These are phyloP conservation scores for Quercus phellos DNA, from an alignment of 331 rosid genomes.

Conservation along the genomic window DNA sequence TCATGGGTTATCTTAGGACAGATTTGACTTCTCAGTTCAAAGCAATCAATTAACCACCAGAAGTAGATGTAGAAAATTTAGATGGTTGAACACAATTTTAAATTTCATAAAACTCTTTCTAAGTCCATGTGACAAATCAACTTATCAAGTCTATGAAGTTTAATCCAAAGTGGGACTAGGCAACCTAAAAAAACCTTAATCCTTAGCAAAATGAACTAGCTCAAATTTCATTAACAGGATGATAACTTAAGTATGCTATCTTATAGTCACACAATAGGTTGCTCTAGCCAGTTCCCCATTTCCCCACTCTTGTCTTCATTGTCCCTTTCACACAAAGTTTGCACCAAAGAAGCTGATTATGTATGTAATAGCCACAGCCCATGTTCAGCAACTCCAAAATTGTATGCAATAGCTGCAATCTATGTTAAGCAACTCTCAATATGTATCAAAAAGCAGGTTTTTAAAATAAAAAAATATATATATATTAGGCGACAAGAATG, in stretches of 20 bases:
- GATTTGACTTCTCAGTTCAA: neutral
- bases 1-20: neutral
- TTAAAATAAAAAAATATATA: neutral
- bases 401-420: neutral
- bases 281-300: neutral
- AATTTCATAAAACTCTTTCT: neutral
- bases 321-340: neutral
- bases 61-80: neutral
- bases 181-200: neutral
- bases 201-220: too few relatives aligned
- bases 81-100: neutral
- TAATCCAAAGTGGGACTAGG: neutral
- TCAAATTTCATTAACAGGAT: neutral
- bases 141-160: neutral
- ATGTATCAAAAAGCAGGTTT: neutral
- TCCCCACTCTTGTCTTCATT: neutral
- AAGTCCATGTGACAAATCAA: neutral
- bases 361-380: neutral
- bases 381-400: neutral
- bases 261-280: neutral
- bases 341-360: neutral
- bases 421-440: neutral
- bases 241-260: neutral
- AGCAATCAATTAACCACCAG: neutral
- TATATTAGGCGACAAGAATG: neutral